These are phyloP conservation scores for Fusarium nanum DNA, from an alignment of 2,329 filamentous ascomycete genomes.

Conservation along the genomic window DNA sequence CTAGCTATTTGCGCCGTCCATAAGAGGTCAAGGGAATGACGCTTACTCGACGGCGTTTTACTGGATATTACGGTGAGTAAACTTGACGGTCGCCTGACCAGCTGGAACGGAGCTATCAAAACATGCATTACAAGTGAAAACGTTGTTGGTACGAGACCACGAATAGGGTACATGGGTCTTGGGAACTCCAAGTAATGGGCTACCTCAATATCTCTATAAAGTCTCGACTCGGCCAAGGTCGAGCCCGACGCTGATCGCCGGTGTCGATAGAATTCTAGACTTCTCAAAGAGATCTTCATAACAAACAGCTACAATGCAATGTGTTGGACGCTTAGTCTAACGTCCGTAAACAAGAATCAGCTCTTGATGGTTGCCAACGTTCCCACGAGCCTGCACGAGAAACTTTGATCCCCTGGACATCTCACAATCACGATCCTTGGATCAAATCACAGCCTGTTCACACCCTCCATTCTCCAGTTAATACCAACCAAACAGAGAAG, in stretches of 20 bases:
- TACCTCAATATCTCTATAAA: too few species aligned
- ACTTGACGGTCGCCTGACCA: constrained; percentile 36
- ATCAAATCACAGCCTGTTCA: constrained; percentile 38
- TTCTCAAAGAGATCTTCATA: not conserved
- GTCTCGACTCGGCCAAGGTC: not conserved
- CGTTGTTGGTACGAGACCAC: constrained; percentile 1
- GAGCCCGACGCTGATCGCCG: not conserved
- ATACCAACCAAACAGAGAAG: constrained; percentile 34
- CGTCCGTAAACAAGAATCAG: constrained; percentile 6
- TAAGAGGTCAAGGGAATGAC: constrained; percentile 45
- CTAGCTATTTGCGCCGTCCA: constrained; percentile 30
- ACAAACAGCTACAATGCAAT: not conserved
- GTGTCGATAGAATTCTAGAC: constrained; percentile 1
- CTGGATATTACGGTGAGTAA: constrained; percentile 39
- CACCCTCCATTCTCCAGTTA: constrained; percentile 34
- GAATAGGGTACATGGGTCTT: not conserved
- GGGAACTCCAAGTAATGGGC: not conserved
- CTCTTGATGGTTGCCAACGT: constrained; percentile 7
- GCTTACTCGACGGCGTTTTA: constrained; percentile 47
- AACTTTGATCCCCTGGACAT: constrained; percentile 35
- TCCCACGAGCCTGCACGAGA: not conserved
- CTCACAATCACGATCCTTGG: constrained; percentile 22
- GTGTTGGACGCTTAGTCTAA: not conserved
- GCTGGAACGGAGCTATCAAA: constrained; percentile 24
- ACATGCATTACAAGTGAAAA: constrained; percentile 28